These are phyloP conservation scores for Mortierella hygrophila DNA, from an alignment of 192 early-diverging fungal genomes.

Conservation along the genomic window DNA sequence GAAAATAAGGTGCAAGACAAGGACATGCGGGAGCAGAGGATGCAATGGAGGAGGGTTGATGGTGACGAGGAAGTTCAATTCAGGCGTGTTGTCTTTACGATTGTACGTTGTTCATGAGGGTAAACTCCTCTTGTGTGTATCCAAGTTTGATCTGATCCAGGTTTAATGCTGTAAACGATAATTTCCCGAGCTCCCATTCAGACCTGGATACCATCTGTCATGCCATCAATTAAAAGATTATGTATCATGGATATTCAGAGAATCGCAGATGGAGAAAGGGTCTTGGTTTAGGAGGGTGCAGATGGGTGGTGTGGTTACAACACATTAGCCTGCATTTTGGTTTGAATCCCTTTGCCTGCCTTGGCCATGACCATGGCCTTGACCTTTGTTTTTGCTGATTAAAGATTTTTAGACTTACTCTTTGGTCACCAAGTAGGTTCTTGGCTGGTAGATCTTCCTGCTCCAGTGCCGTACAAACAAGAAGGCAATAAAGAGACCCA, in stretches of 20 bases:
- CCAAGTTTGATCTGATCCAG: background rate
- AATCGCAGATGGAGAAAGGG: background rate
- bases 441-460: conserved; percentile 78
- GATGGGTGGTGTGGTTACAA: background rate
- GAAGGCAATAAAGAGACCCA: conserved; percentile 70
- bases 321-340: background rate
- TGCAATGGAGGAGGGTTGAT: background rate
- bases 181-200: background rate
- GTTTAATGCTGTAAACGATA: background rate
- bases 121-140: background rate
- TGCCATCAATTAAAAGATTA: background rate
- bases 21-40: background rate
- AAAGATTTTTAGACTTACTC: conserved; percentile 48
- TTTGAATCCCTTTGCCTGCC: background rate
- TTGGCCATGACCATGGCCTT: background rate
- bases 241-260: background rate
- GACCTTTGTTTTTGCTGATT: background rate
- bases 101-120: background rate
- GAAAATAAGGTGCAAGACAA: background rate
- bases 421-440: conserved; percentile 72
- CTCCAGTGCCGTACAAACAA: conserved; percentile 73
- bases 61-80: background rate
- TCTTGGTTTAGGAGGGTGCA: background rate
- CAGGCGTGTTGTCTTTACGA: background rate
- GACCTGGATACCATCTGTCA: background rate